Evolutionary conservation across 352 stramenopile species (phyloP).

Genomic region (Pythium apleroticum): DNA sequence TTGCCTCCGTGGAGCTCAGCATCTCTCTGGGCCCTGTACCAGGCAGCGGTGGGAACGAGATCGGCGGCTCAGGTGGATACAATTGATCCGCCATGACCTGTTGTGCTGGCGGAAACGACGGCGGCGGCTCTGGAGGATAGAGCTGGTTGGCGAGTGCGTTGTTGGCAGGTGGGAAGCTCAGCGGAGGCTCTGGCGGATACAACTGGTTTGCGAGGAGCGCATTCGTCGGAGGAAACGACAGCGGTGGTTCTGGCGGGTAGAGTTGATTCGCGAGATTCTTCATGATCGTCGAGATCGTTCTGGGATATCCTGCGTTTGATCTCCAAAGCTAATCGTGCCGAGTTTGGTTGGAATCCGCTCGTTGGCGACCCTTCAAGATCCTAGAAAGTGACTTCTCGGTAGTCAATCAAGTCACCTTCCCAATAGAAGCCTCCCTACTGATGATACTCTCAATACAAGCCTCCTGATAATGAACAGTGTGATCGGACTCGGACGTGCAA

Average conservation of each 20-base stretch:
- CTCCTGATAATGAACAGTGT: not conserved
- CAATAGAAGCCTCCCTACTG: not conserved
- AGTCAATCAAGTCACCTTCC: not conserved
- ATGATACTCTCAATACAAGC: not conserved
- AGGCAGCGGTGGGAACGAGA: not conserved
- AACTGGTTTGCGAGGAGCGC: not conserved
- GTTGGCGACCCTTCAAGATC: constrained; percentile 5
- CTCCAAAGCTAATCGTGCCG: not conserved
- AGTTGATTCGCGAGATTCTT: constrained; percentile 6
- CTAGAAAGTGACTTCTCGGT: not conserved
- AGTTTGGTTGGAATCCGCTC: not conserved
- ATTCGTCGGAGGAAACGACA: not conserved
- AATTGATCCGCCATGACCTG: not conserved
- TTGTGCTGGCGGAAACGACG: not conserved
- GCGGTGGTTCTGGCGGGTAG: constrained; percentile 3
- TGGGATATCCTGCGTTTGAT: not conserved
- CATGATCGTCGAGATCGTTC: not conserved
- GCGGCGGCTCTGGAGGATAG: constrained; percentile 4
- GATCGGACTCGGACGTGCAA: not conserved
- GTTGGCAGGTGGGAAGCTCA: not conserved
- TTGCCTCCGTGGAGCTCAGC: not conserved
- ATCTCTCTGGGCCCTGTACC: not conserved
- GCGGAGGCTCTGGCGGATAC: constrained; percentile 1
- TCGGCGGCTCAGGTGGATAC: not conserved
- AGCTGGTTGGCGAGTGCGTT: not conserved